Evolutionary conservation across 176 grass and related monocot genomes (phyloP), one percentile per base, ranked within the genome.

Genomic region (Aegilops sharonensis): DNA sequence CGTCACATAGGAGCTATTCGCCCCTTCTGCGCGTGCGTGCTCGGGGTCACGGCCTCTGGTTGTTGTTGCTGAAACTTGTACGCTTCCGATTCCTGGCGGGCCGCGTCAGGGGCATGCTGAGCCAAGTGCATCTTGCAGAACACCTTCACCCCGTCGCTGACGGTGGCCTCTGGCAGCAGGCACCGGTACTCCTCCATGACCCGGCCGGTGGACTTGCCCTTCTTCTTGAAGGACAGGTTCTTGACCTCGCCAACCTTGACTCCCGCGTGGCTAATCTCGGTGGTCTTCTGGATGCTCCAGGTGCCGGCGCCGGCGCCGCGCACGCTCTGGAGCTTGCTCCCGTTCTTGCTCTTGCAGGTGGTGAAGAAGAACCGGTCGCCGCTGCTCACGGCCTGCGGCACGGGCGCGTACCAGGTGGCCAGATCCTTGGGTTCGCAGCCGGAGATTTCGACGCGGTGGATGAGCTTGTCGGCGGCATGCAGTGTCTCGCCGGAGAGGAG

Each of bases 41-140:
- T 85, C 66, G 30, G 11, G 20, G 21, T 14, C 12, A 66, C 64
- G 64, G 11, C 18, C 75, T 34, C 52, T 10, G 29, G 62, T 30
- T 20, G 61, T 4, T 31, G 30, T 72, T 24, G 69, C 3, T 10
- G 84, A 62, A 0, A 40, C 17, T 37, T 27, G 13, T 11, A 40
- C 0, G 61, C 78, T 0, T 23, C 47, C 1, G 79, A 77, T 11
- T 83, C 72, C 4, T 13, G 18, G 11, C 21, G 71, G 18, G 80
- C 25, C 3, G 5, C 3, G 35, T 61, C 40, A 7, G 11, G 0
- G 0, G 72, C 62, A 0, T 17, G 30, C 0, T 80, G 80, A 0
- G 86, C 83, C 12, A 83, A 12, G 35, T 88, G 82, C 8, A 88
- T 31, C 62, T 24, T 88, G 67, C 78, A 87, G 18, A 87, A 21